Base-by-base conservation (phyloP, 495 filamentous ascomycete species). In the Venustampulla echinocandica region DNA sequence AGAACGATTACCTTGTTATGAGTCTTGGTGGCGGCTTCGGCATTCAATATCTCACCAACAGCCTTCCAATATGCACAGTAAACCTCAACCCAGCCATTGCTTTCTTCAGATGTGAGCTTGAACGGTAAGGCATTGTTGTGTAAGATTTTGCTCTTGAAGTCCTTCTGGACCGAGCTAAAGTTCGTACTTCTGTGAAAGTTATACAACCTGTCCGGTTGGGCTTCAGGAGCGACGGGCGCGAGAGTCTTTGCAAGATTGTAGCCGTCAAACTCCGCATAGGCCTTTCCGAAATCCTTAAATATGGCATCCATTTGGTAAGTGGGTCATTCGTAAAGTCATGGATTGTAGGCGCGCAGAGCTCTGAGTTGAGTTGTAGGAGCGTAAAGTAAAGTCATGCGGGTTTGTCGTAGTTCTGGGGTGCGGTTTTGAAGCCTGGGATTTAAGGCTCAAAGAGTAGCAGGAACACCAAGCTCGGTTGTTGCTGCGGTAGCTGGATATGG, bases 61-160 rank as follows among this genome's bases (percentile, higher is more conserved):
- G 85, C 82, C 52, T 81, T 85, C 87, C 88, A 97, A 60, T 87
- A 95, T 5, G 76, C 71, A 35, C 72, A 64, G 56, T 88, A 95
- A 10, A 95, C 78, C 20, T 94, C 87, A 2, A 82, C 64, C 92
- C 90, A 96, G 1, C 80, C 77, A 38, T 68, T 70, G 21, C 76
- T 68, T 58, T 93, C 85, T 9, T 79, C 70, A 36, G 78, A 75
- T 3, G 76, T 63, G 0, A 89, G 50, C 33, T 67, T 70, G 25
- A 71, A 49, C 4, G 61, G 63, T 10, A 56, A 58, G 1, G 58
- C 22, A 41, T 67, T 74, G 35, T 73, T 67, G 41, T 83, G 73
- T 33, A 80, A 71, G n/a, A 87, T 64, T 13, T 66, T 64, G 40
- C 79, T 76, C 21, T 75, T 73, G 11, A 94, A 64, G 46, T 87